Evolutionary conservation across 106 monocot species (phyloP).

Genomic region (Gastrodia elata): DNA sequence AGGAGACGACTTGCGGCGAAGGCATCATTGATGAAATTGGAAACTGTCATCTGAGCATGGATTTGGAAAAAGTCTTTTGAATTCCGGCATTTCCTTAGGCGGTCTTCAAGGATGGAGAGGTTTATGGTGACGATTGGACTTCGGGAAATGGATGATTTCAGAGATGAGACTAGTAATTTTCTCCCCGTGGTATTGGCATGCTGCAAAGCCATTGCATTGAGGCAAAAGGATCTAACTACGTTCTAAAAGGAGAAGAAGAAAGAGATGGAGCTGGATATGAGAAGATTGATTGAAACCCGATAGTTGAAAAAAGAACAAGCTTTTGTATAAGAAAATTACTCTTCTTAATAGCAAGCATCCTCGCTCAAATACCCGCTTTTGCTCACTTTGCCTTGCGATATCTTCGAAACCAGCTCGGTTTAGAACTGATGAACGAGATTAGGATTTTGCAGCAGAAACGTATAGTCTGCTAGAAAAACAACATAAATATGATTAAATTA

Average conservation of each 20-base stretch:
- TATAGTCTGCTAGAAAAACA: too few relatives aligned
- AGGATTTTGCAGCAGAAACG: too few relatives aligned
- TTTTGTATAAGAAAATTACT: too few relatives aligned
- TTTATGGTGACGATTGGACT: conserved; percentile 19
- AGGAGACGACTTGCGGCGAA: conserved; percentile 77
- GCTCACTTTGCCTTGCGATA: too few relatives aligned
- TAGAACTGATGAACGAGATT: too few relatives aligned
- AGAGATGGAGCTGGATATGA: too few relatives aligned
- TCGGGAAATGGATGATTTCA: conserved; percentile 9
- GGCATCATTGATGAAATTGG: conserved; percentile 63
- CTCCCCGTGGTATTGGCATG: neutral
- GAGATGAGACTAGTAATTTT: neutral
- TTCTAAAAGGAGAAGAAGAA: neutral
- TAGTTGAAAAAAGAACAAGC: too few relatives aligned
- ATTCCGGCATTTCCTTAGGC: conserved; percentile 35
- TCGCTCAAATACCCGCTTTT: too few relatives aligned
- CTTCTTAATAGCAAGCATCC: too few relatives aligned
- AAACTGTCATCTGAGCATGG: conserved; percentile 51
- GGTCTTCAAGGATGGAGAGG: conserved; percentile 51
- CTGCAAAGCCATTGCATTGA: neutral
- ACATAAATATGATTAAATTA: too few relatives aligned
- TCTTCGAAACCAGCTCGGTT: too few relatives aligned
- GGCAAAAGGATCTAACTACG: neutral
- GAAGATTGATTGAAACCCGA: too few relatives aligned
- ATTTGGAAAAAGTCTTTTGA: conserved; percentile 38